A percentile compares a stretch with the other conserved stretches of the same genome.
Evolutionary conservation across 345 rosid species (phyloP).

Genomic region (Odontarrhena argentea): DNA sequence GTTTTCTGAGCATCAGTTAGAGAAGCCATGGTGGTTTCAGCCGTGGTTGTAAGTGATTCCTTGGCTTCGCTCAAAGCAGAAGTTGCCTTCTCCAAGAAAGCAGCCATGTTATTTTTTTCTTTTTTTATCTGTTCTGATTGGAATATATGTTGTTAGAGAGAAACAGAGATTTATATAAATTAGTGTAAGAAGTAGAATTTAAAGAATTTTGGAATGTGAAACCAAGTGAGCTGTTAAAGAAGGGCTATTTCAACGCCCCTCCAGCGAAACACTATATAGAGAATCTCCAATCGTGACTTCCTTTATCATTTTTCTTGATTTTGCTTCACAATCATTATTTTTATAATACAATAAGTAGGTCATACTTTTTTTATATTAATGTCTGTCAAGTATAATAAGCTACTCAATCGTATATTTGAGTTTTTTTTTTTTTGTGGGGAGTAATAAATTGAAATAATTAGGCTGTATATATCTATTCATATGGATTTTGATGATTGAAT

Average conservation of each 20-base stretch:
- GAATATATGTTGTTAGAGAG: constrained; percentile 25
- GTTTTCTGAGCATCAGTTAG: constrained; percentile 34
- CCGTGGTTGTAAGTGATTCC: constrained; percentile 27
- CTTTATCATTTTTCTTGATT: constrained; percentile 33
- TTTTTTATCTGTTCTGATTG: neutral
- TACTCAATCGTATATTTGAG: neutral
- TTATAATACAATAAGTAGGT: no score
- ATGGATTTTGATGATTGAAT: constrained; percentile 25
- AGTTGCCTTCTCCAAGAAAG: constrained; percentile 30
- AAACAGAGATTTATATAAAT: constrained; percentile 32
- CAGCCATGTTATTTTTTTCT: constrained; percentile 3
- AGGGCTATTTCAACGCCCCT: constrained; percentile 38
- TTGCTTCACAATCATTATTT: constrained; percentile 20
- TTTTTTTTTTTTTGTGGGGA: no score
- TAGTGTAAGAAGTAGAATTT: constrained; percentile 10
- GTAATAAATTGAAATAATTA: constrained; percentile 28
- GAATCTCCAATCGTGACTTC: constrained; percentile 40
- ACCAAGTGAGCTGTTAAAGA: constrained; percentile 41
- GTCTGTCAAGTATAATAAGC: constrained; percentile 24
- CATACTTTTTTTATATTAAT: neutral
- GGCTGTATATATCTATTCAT: constrained; percentile 20
- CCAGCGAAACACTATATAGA: constrained; percentile 38
- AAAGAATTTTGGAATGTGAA: constrained; percentile 36
- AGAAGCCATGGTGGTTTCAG: constrained; percentile 28
- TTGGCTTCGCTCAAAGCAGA: constrained; percentile 34